These are phyloP conservation scores for Saccharomycopsis olivae DNA, from an alignment of 805 yeast species.

Conservation along the genomic window DNA sequence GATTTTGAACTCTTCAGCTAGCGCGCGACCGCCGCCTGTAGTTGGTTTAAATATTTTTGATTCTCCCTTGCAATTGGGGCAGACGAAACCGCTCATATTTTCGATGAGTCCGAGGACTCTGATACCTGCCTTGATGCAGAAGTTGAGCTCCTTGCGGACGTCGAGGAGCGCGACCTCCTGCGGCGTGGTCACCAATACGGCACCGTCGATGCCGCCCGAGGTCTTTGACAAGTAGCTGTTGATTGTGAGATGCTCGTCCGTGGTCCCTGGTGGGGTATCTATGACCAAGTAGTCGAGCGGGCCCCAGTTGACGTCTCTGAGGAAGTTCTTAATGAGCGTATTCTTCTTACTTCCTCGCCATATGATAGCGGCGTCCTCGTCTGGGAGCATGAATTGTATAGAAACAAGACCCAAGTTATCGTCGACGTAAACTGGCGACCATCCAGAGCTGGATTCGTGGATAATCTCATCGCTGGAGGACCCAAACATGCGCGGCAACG, in stretches of 20 bases:
- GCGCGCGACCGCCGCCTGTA: slow-evolving; percentile 87
- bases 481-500: slow-evolving; percentile 90
- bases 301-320: slow-evolving; percentile 96
- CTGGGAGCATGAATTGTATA: slow-evolving; percentile 90
- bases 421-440: slow-evolving; percentile 94
- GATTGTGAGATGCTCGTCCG: slow-evolving; percentile 91
- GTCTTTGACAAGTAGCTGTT: slow-evolving; percentile 61
- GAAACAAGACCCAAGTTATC: slow-evolving; percentile 95
- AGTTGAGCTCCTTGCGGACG: slow-evolving; percentile 92
- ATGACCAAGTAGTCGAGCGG: slow-evolving; percentile 46
- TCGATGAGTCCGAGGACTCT: slow-evolving; percentile 85
- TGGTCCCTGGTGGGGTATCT: slow-evolving; percentile 98
- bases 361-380: slow-evolving; percentile 84
- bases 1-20: slow-evolving; percentile 70
- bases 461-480: slow-evolving; percentile 67
- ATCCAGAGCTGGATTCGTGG: slow-evolving; percentile 84
- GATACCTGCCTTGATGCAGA: slow-evolving; percentile 85
- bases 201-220: slow-evolving; percentile 91
- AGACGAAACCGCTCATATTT: slow-evolving; percentile 97
- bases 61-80: slow-evolving; percentile 88
- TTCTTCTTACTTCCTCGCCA: slow-evolving; percentile 98
- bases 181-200: slow-evolving; percentile 90
- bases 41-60: slow-evolving; percentile 88
- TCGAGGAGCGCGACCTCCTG: slow-evolving; percentile 95
- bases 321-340: slow-evolving; percentile 83